A percentile compares a stretch with the other conserved stretches of the same genome.
phyloP scores from a whole-genome alignment of 73 alveolate genomes.

The Paramecium biaurelia region DNA sequence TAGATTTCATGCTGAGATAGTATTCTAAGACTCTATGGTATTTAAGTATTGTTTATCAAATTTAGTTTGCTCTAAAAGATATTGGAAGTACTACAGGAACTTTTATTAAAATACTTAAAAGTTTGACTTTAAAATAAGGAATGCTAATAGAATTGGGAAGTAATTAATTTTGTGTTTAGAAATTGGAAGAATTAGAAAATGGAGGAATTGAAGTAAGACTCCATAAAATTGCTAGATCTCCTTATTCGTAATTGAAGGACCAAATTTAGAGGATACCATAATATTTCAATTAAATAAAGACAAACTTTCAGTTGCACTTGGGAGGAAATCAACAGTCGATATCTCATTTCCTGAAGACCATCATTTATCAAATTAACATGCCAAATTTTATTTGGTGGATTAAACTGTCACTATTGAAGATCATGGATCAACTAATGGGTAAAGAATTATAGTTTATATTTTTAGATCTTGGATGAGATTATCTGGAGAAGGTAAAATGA shows the following conservation, averaged over 20 bases:
- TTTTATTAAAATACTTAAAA: conserved; percentile 72
- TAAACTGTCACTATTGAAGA: not conserved
- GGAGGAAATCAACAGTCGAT: conserved; percentile 47
- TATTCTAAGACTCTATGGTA: conserved; percentile 37
- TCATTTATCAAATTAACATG: conserved; percentile 47
- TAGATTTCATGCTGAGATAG: conserved; percentile 69
- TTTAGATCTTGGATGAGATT: conserved; percentile 63
- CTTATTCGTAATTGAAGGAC: conserved; percentile 27
- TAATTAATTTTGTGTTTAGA: conserved; percentile 70
- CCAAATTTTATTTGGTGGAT: conserved; percentile 15
- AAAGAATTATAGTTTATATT: not conserved
- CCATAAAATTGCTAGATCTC: not conserved
- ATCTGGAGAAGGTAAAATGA: conserved; percentile 51
- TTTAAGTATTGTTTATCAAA: not conserved
- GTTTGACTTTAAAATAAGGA: conserved; percentile 66
- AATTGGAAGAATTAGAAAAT: conserved; percentile 26
- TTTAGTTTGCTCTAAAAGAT: conserved; percentile 67
- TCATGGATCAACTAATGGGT: conserved; percentile 56
- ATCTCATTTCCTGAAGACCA: conserved; percentile 45
- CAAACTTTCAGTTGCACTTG: conserved; percentile 23
- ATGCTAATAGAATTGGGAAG: conserved; percentile 88
- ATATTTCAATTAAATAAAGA: not conserved
- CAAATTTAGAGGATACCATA: not conserved
- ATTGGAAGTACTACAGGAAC: conserved; percentile 87
- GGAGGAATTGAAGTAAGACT: conserved; percentile 5